Base-by-base conservation (phyloP, 202 grass and related monocot genomes). In the Hordeum pubiflorum region DNA sequence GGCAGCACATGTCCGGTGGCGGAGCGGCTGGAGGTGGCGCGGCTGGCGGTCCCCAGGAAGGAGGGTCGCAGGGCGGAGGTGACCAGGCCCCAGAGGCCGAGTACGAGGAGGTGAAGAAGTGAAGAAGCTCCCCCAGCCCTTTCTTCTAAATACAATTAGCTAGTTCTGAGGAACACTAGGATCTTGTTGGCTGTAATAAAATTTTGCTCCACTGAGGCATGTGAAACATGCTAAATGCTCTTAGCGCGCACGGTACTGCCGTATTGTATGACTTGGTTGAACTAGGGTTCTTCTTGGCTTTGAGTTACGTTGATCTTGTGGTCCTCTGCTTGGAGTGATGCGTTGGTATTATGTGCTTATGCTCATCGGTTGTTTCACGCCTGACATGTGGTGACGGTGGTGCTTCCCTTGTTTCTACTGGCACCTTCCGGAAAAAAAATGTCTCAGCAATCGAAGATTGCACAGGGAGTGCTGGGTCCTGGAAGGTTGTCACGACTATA, bases 41-140 rank as follows among this genome's bases (percentile, higher is more conserved):
- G 12, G 26, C 79, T 9, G 52, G 72, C 4, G 48, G 69, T 29
- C 13, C 70, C 0, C 24, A 68, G 31, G 56, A 54, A 63, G 60
- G 63, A 70, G 67, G 67, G 24, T 79, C 78, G 0, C 65, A 89
- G 61, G 36, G 64, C 2, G 54, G 83, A 9, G 79, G 78, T 12
- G 75, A 82, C 43, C 79, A 87, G 79, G 67, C 82, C 33, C 78
- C 85, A 24, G 85, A 91, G 38, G 85, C 78, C 14, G 82, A 85
- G 22, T 88, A 88, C 21, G 82, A 88, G 75, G 88, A 87, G 65
- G 85, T 75, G 17, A 82, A 85, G 63, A 89, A 89, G 72, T 85
- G 55, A 85, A 72, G 66, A 85, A 72, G 66, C 29, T 63, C 40
- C 12, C 23, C 58, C 67, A 37, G 69, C 31, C 31, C 22, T 37